Conservation (phyloP, 2,329 filamentous ascomycete species). For the Monosporascus sp. region DNA sequence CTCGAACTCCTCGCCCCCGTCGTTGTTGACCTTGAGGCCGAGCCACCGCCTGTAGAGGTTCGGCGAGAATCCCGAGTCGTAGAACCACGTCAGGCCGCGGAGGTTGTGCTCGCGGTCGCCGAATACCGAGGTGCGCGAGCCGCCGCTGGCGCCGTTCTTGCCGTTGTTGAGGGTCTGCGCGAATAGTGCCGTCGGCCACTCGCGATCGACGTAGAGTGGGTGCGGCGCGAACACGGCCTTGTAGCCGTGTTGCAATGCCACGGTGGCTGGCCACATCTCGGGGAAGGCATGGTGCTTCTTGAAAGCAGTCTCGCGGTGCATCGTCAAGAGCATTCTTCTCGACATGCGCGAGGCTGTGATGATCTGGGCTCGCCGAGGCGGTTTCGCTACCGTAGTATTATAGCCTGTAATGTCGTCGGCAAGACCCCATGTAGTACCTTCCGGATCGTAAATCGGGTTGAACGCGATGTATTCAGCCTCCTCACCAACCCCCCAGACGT, state of each 20-base stretch:
- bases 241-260: constrained; percentile 53
- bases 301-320: constrained; percentile 85
- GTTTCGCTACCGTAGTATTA: constrained; percentile 58
- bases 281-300: constrained; percentile 88
- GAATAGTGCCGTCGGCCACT: constrained; percentile 76
- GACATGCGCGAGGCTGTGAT: constrained; percentile 85
- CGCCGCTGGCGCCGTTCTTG: constrained; percentile 68
- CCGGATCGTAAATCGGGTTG: constrained; percentile 86
- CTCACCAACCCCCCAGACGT: constrained; percentile 82
- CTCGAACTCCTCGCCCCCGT: constrained; percentile 74
- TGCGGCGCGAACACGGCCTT: constrained; percentile 61
- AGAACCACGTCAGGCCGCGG: constrained; percentile 84
- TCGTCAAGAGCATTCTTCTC: constrained; percentile 69
- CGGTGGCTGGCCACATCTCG: constrained; percentile 70
- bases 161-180: constrained; percentile 77
- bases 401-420: constrained; percentile 80
- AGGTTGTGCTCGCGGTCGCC: constrained; percentile 88
- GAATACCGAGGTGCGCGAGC: constrained; percentile 65
- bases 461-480: constrained; percentile 89
- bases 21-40: constrained; percentile 72
- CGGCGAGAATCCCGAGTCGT: constrained; percentile 74
- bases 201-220: constrained; percentile 74
- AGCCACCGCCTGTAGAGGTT: constrained; percentile 84
- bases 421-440: constrained; percentile 78
- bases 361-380: constrained; percentile 76